These are phyloP conservation scores for Casuarina equisetifolia DNA, from an alignment of 306 rosid genomes.

Conservation along the genomic window DNA sequence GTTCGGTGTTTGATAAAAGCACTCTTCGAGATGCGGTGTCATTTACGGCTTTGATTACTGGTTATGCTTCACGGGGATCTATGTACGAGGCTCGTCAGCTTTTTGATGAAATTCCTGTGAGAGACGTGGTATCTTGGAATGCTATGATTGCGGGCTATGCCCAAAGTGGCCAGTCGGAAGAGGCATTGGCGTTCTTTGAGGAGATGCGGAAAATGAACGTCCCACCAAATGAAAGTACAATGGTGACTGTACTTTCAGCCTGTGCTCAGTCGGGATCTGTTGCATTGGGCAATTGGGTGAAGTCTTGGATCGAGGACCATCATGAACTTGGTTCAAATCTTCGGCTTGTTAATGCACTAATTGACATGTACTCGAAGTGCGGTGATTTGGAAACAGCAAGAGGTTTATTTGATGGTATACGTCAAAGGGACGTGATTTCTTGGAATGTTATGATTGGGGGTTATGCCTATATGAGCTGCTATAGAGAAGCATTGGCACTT, in stretches of 20 bases:
- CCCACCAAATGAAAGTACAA: slow-evolving; percentile 55
- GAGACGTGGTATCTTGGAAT: slow-evolving; percentile 84
- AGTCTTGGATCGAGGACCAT: slow-evolving; percentile 54
- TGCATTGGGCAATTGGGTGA: slow-evolving; percentile 59
- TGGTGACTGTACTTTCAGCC: slow-evolving; percentile 62
- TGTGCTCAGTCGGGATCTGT: slow-evolving; percentile 60
- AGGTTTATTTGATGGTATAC: slow-evolving; percentile 62
- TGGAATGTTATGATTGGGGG: slow-evolving; percentile 92
- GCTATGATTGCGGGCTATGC: slow-evolving; percentile 83
- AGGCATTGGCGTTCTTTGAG: slow-evolving; percentile 52
- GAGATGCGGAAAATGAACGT: slow-evolving; percentile 53
- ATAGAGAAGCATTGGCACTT: slow-evolving; percentile 61
- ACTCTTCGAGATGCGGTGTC: slow-evolving; percentile 56
- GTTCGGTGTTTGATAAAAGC: slow-evolving; percentile 65
- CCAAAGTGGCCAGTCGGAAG: slow-evolving; percentile 52
- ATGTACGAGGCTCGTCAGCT: slow-evolving; percentile 57
- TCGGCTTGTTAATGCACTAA: slow-evolving; percentile 57
- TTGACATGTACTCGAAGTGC: slow-evolving; percentile 80
- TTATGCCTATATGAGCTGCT: slow-evolving; percentile 44
- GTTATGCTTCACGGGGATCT: slow-evolving; percentile 51
- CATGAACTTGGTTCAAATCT: slow-evolving; percentile 47
- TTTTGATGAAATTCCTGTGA: slow-evolving; percentile 56
- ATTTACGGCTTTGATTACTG: slow-evolving; percentile 69
- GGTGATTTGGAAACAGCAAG: slow-evolving; percentile 59
- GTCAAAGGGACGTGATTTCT: slow-evolving; percentile 63